Percentiles rank a stretch among this genome's conserved stretches.
Evolutionary conservation across 257 asterid species (phyloP).

Genomic region (Mentha longifolia): DNA sequence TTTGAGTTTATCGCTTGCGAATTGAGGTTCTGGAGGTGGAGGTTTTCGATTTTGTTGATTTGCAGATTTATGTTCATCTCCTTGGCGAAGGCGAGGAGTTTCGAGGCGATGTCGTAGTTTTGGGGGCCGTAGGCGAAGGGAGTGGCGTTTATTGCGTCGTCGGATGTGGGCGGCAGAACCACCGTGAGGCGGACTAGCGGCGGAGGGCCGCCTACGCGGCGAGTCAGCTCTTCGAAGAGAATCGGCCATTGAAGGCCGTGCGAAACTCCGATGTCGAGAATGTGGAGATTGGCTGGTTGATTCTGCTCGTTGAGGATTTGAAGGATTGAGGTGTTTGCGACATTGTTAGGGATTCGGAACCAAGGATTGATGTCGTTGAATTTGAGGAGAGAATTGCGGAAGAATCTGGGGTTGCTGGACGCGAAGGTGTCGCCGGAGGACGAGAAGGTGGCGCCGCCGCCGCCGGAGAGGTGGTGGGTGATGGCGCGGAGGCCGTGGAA

Average conservation of each 20-base stretch:
- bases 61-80: constrained; percentile 70
- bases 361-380: constrained; percentile 86
- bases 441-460: constrained; percentile 37
- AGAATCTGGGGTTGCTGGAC: constrained; percentile 60
- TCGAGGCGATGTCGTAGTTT: constrained; percentile 63
- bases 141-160: constrained; percentile 36
- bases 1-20: constrained; percentile 56
- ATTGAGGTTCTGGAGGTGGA: constrained; percentile 58
- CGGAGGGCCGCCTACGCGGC: constrained; percentile 78
- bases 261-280: constrained; percentile 85
- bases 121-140: constrained; percentile 63
- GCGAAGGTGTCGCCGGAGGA: constrained; percentile 48
- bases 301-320: constrained; percentile 60
- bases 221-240: constrained; percentile 71
- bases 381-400: constrained; percentile 61
- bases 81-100: constrained; percentile 69
- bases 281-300: constrained; percentile 60
- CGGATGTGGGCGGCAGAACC: constrained; percentile 43
- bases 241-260: constrained; percentile 96
- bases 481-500: constrained; percentile 76
- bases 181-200: constrained; percentile 77
- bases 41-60: constrained; percentile 61
- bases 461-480: constrained; percentile 59
- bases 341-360: constrained; percentile 80
- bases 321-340: constrained; percentile 79